Base-by-base conservation (phyloP, 805 yeast species). In the Monosporozyma aerobia region DNA sequence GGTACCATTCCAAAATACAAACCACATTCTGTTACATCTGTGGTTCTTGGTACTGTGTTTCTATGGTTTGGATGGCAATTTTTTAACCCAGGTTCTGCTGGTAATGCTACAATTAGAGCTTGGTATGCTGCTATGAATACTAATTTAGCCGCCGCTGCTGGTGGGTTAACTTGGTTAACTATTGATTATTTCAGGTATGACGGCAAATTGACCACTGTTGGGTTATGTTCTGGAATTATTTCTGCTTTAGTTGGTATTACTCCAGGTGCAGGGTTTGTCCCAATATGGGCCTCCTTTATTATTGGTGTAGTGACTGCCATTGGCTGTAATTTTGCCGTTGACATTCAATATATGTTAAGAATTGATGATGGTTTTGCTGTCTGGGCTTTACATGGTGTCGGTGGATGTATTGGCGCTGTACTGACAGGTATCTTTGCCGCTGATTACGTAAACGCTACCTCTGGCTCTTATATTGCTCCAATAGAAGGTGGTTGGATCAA, bases 11-110 rank as follows among this genome's bases (percentile, higher is more conserved):
- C 97, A 57, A 85, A 85, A 68, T 90, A 90, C 75, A 88, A 82
- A 73, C 98, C 99, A 43, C 97, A 92, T 69, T 85, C 94, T 23
- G 96, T 92, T 40, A 80, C 95, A 8, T 80, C 90, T 47, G 88
- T 90, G 54, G 97, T 90, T 16, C 73, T 94, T 54, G 99, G 99
- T 52, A 90, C 97, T 22, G 85, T 88, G 11, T 87, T 94, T 75
- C 79, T 94, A 61, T 92, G 97, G 97, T 90, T 94, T 63, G 99
- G 98, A 39, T 94, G 99, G 99, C 61, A 58, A 54, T 90, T 90
- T 65, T 94, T 94, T 82, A 94, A 94, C 78, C 97, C 97, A 71
- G 98, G 98, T 63, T 89, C 97, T 48, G 87, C 97, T 49, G 97
- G 97, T 70, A 85, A 89, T 67, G 87, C 97, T 39, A 73, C 92